Conservation (phyloP, 768 basidiomycete genomes). For the Trametes gibbosa region DNA sequence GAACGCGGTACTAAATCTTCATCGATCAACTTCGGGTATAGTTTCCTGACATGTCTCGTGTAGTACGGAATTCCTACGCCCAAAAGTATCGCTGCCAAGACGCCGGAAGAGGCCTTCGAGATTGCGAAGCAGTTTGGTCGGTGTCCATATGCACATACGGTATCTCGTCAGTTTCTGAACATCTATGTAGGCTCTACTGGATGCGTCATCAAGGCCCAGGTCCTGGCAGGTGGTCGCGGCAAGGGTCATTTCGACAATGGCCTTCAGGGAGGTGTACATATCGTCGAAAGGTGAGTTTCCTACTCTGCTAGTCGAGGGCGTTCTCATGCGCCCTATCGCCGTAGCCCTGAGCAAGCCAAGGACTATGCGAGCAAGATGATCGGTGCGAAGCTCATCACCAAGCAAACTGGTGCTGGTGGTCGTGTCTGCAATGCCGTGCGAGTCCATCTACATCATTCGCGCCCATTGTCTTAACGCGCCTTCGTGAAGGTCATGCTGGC, state of each 20-base stretch:
- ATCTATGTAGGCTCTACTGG: constrained; percentile 55
- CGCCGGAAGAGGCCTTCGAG: constrained; percentile 84
- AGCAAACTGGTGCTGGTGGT: constrained; percentile 93
- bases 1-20: constrained; percentile 66
- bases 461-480: not conserved
- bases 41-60: not conserved
- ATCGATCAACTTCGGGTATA: not conserved
- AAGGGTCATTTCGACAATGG: constrained; percentile 97
- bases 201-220: constrained; percentile 98
- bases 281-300: constrained; percentile 70
- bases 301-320: not conserved
- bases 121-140: constrained; percentile 88
- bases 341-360: constrained; percentile 82
- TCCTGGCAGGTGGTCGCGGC: constrained; percentile 96
- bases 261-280: constrained; percentile 95
- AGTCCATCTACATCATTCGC: constrained; percentile 28
- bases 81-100: constrained; percentile 82
- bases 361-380: constrained; percentile 92
- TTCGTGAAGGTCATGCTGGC: constrained; percentile 90
- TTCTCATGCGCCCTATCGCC: not conserved
- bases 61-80: constrained; percentile 97
- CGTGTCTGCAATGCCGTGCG: constrained; percentile 90
- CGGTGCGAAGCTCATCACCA: constrained; percentile 93
- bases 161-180: not conserved
- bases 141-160: constrained; percentile 20